A percentile compares a stretch with the other conserved stretches of the same genome.
phyloP scores from a whole-genome alignment of 768 basidiomycete species.

The Phanerodontia chrysosporium region DNA sequence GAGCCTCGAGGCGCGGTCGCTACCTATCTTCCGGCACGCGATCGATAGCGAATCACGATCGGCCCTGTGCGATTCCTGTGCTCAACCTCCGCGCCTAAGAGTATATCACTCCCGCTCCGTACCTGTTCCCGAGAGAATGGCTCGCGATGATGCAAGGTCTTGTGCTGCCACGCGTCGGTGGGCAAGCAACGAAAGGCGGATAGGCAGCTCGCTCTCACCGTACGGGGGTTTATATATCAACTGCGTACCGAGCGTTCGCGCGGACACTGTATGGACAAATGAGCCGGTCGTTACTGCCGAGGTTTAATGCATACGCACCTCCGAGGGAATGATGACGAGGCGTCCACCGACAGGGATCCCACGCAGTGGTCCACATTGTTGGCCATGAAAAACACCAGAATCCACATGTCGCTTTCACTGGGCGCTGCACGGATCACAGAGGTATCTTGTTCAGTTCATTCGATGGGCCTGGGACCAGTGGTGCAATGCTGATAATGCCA shows the following conservation, averaged over 20 bases:
- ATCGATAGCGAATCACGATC: neutral
- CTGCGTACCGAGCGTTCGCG: neutral
- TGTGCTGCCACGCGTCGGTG: neutral
- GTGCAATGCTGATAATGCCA: no score
- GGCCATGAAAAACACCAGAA: neutral
- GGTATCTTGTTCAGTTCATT: no score
- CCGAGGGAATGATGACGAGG: neutral
- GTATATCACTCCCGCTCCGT: neutral
- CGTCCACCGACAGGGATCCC: neutral
- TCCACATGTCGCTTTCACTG: no score
- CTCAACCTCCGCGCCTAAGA: neutral
- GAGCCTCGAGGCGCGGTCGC: neutral
- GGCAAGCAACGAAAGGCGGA: neutral
- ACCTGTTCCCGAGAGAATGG: neutral
- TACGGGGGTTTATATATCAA: neutral
- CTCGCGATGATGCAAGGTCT: neutral
- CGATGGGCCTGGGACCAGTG: no score
- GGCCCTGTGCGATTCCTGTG: neutral
- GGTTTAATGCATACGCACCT: neutral
- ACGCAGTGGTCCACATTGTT: neutral
- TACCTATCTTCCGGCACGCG: conserved; percentile 2
- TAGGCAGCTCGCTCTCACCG: neutral
- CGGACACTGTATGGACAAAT: neutral
- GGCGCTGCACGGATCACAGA: no score
- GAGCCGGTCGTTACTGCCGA: neutral